Evolutionary conservation across 768 basidiomycete species (phyloP), one percentile per base, ranked within the genome.

Genomic region (Rhizopogon roseolus): DNA sequence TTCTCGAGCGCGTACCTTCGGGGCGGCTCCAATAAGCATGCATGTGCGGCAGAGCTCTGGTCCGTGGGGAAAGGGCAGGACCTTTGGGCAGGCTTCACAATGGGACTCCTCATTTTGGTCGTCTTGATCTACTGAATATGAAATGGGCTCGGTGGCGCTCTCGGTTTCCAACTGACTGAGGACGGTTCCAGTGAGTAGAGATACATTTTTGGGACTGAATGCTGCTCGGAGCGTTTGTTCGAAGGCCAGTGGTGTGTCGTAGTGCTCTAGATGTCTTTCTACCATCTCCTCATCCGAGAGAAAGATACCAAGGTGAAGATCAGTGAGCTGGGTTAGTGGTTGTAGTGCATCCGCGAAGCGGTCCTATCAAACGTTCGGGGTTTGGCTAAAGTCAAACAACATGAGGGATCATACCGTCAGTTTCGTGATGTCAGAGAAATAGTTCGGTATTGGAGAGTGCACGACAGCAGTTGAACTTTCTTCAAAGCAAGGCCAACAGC

Each of bases 401-500:
- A 25, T 16, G 36, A 19, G 7, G 8, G 2, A 34, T 71, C 84
- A 65, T 67, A 89, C 88, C 50, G 79, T 77, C 53, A 89, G 70
- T 11, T 67, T 64, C 43, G 68, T 60, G 7, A 69, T 73, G 27
- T 74, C 70, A 14, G 64, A 51, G 59, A 74, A 84, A 27, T 75
- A 63, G 16, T 79, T 77, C 6, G 81, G 81, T 52, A 89, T 72
- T 0, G 86, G 86, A 6, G 86, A 89, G 65, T 88, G 85, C 3
- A 76, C 55, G 25, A 76, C 74, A 48, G 75, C 72, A 8, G 69
- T 74, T 25, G 81, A 69, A 45, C 79, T 82, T 41, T 86, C 85
- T 67, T 83, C 82, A 55, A 81, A 81, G 63, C 87, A 89, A 42
- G 63, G 60, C 76, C 81, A 81, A 64, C 86, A 89, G 62, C 84